Conservation (phyloP, 2,329 filamentous ascomycete species). For the Trichoderma koningiopsis region DNA sequence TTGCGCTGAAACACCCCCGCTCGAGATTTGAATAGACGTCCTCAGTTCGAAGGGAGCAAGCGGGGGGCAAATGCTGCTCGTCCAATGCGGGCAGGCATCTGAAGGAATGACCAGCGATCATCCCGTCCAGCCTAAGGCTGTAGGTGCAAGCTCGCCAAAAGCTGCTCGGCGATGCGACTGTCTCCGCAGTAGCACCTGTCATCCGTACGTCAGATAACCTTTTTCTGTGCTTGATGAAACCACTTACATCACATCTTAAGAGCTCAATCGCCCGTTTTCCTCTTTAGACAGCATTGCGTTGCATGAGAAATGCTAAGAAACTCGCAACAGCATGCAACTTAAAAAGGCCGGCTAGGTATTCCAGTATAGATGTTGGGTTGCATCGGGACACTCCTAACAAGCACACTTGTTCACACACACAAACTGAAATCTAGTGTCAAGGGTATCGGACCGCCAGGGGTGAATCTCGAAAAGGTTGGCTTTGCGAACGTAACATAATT, state of each 20-base stretch:
- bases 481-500: not conserved
- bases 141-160: conserved; percentile 4
- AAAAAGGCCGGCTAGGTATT: not conserved
- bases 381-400: not conserved
- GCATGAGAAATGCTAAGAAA: conserved; percentile 1
- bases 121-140: not conserved
- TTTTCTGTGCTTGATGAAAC: not conserved
- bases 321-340: not conserved
- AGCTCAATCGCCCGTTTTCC: not conserved
- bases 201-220: conserved; percentile 7
- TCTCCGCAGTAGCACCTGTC: conserved; percentile 7
- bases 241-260: conserved; percentile 1
- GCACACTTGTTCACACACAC: not conserved
- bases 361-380: conserved; percentile 15
- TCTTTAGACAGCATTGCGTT: not conserved
- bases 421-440: not conserved
- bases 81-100: not conserved
- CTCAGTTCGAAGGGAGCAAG: not conserved
- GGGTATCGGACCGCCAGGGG: conserved; percentile 11
- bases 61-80: not conserved
- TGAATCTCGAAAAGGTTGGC: not conserved
- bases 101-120: not conserved
- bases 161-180: not conserved
- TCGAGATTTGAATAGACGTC: not conserved
- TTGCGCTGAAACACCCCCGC: conserved; percentile 13